Evolutionary conservation across 2,329 filamentous ascomycete species (phyloP).

Genomic region (Stemphylium lycopersici): DNA sequence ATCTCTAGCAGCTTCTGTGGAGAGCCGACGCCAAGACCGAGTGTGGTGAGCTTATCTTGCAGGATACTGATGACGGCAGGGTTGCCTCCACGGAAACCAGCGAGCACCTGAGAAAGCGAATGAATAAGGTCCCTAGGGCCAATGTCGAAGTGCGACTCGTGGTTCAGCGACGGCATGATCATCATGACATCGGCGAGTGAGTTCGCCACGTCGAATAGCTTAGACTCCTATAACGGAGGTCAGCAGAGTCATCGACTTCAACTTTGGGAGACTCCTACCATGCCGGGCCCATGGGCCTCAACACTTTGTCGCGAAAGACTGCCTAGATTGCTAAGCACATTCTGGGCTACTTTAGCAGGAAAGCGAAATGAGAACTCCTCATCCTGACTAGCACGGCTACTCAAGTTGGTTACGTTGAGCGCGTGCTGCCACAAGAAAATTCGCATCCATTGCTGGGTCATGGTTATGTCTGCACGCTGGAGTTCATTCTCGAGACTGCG

Average conservation of each 20-base stretch:
- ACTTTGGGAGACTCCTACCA: slow-evolving; percentile 28
- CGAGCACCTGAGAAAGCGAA: slow-evolving; percentile 38
- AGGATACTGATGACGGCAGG: slow-evolving; percentile 43
- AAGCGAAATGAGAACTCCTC: slow-evolving; percentile 47
- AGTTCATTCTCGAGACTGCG: slow-evolving; percentile 43
- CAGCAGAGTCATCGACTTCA: neutral
- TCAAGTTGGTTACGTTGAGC: slow-evolving; percentile 42
- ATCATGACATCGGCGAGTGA: slow-evolving; percentile 48
- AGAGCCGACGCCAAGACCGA: slow-evolving; percentile 37
- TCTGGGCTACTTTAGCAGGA: slow-evolving; percentile 44
- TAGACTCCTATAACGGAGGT: slow-evolving; percentile 36
- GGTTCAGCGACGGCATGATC: slow-evolving; percentile 42
- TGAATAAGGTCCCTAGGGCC: slow-evolving; percentile 45
- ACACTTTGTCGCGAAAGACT: slow-evolving; percentile 41
- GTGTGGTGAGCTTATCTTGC: slow-evolving; percentile 37
- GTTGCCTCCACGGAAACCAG: slow-evolving; percentile 42
- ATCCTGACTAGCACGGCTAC: slow-evolving; percentile 31
- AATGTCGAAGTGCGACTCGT: slow-evolving; percentile 38
- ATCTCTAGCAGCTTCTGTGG: slow-evolving; percentile 40
- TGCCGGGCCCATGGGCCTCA: slow-evolving; percentile 46
- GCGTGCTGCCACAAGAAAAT: slow-evolving; percentile 47
- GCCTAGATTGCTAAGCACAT: slow-evolving; percentile 37
- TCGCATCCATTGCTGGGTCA: slow-evolving; percentile 49
- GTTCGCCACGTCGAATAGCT: slow-evolving; percentile 45
- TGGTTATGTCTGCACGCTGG: slow-evolving; percentile 45